Base-by-base conservation (phyloP, 2,329 filamentous ascomycete genomes). In the Gnomoniopsis smithogilvyi region DNA sequence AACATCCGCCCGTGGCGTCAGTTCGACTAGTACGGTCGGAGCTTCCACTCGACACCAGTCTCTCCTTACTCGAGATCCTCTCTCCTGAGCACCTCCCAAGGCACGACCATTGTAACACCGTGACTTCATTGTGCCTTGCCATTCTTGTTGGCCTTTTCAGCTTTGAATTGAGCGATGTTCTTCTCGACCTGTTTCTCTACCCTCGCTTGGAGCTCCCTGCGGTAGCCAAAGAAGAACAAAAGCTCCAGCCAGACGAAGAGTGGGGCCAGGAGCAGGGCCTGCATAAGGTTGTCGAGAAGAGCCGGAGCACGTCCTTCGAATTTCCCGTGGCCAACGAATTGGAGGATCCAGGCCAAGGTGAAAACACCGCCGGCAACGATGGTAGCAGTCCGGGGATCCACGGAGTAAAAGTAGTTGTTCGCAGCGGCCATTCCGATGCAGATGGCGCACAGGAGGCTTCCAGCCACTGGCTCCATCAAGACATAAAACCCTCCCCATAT, bases 181-280 rank as follows among this genome's bases (percentile, higher is more conserved):
- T 84, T 79, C 69, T 87, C 76, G 3, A 97, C 91, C 41, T 83
- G 86, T 71, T 87, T 86, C 62, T 94, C 86, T 48, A 98, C 85
- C 53, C 94, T 86, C 62, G 83, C 82, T 76, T 94, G 92, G 66
- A 99, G 79, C 73, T 96, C 92, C 1, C 88, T 90, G 61, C 95
- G 85, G 75, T 98, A 99, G 51, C 95, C 95, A 53, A 96, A 84
- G 68, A 82, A 86, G 79, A 99, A 99, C 26, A 99, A 81, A 24
- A 96, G 76, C 77, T 98, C 93, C 67, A 99, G 89, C 91, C 95
- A 99, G 60, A 98, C 94, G 67, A 98, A 99, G 69, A 99, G 89
- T 10, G 95, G 95, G 0, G 95, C 95, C 24, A 98, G 81, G 69
- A 98, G 94, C 64, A 98, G 74, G 30, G 95, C 93, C 75, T 98